Base-by-base conservation (phyloP, 2,329 filamentous ascomycete genomes). In the Lachnellula occidentalis region DNA sequence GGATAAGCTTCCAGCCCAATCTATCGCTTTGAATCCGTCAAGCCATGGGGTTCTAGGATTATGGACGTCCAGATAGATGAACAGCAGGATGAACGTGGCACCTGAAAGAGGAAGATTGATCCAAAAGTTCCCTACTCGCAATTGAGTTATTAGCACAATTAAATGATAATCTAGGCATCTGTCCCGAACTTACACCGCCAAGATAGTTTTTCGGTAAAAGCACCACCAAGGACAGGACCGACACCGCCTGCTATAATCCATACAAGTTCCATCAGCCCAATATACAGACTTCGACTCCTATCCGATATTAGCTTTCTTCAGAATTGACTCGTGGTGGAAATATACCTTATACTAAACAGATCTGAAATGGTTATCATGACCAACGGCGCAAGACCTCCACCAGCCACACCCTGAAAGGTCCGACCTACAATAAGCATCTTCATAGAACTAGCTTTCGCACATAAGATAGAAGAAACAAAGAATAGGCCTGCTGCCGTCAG, bases 311-410 rank as follows among this genome's bases (percentile, higher is more conserved):
- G 19, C 19, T 17, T 22, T 12, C 5, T 17, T 43, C 11, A 43
- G 22, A 43, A 19, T 12, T 9, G 19, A 31, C 27, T 9, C 11
- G 27, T 31, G 8, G 27, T 8, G 8, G 41, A 12, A 22, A 43
- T 9, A 12, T 22, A 43, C 56, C 57, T 48, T 70, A 86, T 76
- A 51, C 78, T 80, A 70, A 87, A 86, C 31, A 86, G 64, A 69
- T 87, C 84, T 5, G 77, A 78, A 53, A 87, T 83, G 59, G 74
- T 74, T 53, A 87, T 86, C 64, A 85, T 84, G 54, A 82, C 79
- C 47, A 87, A 68, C n/a, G 80, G 78, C 39, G 86, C 76, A 50
- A 87, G 70, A 3, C 83, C 84, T 51, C 84, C 84, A 36, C 80
- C 82, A 8, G 81, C 84, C 39, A 81, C 73, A 62, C 84, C 84